phyloP scores from a whole-genome alignment of 2,329 filamentous ascomycete species.

The Nemania sp. region DNA sequence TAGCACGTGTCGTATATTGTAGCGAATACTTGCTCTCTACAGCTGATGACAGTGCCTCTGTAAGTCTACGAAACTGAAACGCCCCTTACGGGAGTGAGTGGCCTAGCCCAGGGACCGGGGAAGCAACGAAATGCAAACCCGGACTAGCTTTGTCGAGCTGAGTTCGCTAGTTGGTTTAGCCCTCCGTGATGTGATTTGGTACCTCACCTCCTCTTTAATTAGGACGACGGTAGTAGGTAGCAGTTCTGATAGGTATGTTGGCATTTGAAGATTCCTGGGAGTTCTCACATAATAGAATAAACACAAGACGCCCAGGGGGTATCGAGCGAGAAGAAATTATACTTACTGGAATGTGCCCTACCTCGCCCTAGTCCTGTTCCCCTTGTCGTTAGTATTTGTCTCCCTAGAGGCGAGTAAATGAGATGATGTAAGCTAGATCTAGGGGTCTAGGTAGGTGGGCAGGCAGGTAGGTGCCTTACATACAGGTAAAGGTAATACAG shows the following conservation, averaged over 20 bases:
- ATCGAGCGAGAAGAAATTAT: conserved; percentile 6
- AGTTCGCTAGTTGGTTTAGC: conserved; percentile 41
- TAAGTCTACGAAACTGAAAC: conserved; percentile 43
- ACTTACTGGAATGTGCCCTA: conserved; percentile 16
- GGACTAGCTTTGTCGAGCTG: conserved; percentile 49
- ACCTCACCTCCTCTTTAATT: conserved; percentile 34
- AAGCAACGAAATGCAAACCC: conserved; percentile 43
- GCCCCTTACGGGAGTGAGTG: conserved; percentile 44
- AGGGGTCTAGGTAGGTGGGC: background rate
- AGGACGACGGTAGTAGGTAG: conserved; percentile 24
- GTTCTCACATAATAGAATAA: conserved; percentile 33
- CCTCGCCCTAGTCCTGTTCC: conserved; percentile 10
- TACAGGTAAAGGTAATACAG: conserved; percentile 17
- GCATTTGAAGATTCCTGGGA: conserved; percentile 31
- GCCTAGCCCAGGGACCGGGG: conserved; percentile 42
- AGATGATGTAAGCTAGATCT: conserved; percentile 20
- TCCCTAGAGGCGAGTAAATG: conserved; percentile 9
- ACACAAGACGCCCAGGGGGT: conserved; percentile 15
- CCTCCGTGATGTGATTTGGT: conserved; percentile 32
- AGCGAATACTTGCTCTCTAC: conserved; percentile 41
- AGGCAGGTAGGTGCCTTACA: conserved; percentile 19
- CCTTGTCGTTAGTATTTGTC: background rate
- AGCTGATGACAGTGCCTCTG: conserved; percentile 39
- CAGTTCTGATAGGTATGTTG: conserved; percentile 28
- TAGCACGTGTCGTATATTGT: conserved; percentile 40